Evolutionary conservation across 768 basidiomycete species (phyloP).

Genomic region (Lentinus brumalis): DNA sequence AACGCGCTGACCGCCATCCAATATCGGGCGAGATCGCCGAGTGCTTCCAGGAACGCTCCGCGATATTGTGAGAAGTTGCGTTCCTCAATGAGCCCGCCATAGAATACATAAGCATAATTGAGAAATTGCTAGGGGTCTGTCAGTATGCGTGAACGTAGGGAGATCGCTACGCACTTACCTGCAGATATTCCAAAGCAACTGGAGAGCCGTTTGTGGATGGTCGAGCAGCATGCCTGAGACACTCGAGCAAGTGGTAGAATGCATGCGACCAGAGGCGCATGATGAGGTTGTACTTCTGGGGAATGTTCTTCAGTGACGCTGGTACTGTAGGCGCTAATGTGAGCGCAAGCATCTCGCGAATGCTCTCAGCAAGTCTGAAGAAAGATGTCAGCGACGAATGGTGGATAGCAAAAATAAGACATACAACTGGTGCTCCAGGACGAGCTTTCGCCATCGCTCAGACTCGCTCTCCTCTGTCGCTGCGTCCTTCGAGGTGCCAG

Average conservation of each 20-base stretch:
- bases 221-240: slow-evolving; percentile 70
- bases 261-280: slow-evolving; percentile 89
- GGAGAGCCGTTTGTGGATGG: slow-evolving; percentile 54
- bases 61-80: slow-evolving; percentile 68
- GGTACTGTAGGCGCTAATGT: slow-evolving; percentile 88
- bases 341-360: slow-evolving; percentile 85
- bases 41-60: slow-evolving; percentile 90
- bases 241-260: slow-evolving; percentile 89
- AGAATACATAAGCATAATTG: slow-evolving; percentile 93
- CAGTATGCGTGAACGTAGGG: background rate
- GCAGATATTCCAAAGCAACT: slow-evolving; percentile 87
- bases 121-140: slow-evolving; percentile 67
- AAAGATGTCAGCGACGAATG: background rate
- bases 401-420: slow-evolving; percentile 31
- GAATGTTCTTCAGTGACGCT: slow-evolving; percentile 84
- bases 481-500: slow-evolving; percentile 27
- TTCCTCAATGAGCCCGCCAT: slow-evolving; percentile 88
- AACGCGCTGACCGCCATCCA: slow-evolving; percentile 94
- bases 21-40: slow-evolving; percentile 95
- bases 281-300: slow-evolving; percentile 94
- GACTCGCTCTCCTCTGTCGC: slow-evolving; percentile 59
- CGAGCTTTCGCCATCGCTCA: slow-evolving; percentile 74
- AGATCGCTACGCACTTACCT: slow-evolving; percentile 32
- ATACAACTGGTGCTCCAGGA: slow-evolving; percentile 83
- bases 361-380: slow-evolving; percentile 81